Percentiles rank a stretch among this genome's conserved stretches.
phyloP scores from a whole-genome alignment of 2,329 filamentous ascomycete species.

The Aureobasidium sp. region DNA sequence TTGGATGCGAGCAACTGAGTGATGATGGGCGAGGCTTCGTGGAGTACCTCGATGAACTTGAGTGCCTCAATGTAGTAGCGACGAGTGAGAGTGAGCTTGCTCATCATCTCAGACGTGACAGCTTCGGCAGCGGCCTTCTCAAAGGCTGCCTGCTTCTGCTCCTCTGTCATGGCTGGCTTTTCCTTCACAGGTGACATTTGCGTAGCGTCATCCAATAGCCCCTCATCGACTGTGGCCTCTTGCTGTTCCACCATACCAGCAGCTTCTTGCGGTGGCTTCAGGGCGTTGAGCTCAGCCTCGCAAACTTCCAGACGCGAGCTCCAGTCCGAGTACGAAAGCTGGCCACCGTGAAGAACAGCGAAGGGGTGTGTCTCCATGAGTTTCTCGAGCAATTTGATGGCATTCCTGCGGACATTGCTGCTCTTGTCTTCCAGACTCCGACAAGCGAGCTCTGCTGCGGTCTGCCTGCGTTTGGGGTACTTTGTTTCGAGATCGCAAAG shows the following conservation, averaged over 20 bases:
- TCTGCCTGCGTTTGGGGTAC: constrained; percentile 85
- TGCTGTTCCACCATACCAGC: constrained; percentile 62
- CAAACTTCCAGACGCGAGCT: constrained; percentile 72
- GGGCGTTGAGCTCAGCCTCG: constrained; percentile 69
- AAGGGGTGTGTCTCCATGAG: constrained; percentile 94
- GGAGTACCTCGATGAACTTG: constrained; percentile 85
- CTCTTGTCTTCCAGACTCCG: constrained; percentile 95
- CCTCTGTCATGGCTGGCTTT: constrained; percentile 64
- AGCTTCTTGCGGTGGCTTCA: constrained; percentile 75
- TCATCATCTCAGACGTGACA: constrained; percentile 79
- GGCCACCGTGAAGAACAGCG: constrained; percentile 80
- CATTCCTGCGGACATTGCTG: constrained; percentile 91
- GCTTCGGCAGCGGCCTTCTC: constrained; percentile 80
- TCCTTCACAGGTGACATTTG: constrained; percentile 60
- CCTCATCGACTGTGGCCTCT: constrained; percentile 62
- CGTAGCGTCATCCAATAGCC: constrained; percentile 81
- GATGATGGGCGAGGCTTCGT: constrained; percentile 71
- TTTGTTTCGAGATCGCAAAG: constrained; percentile 94
- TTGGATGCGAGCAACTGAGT: constrained; percentile 85
- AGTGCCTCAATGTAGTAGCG: constrained; percentile 92
- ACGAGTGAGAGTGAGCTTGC: constrained; percentile 77
- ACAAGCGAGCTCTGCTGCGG: constrained; percentile 77
- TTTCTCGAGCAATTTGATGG: constrained; percentile 82
- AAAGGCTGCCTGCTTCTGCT: constrained; percentile 65
- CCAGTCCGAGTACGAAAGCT: constrained; percentile 82